Conservation (phyloP, 2,329 filamentous ascomycete genomes). For the Lasiodiplodia gonubiensis region DNA sequence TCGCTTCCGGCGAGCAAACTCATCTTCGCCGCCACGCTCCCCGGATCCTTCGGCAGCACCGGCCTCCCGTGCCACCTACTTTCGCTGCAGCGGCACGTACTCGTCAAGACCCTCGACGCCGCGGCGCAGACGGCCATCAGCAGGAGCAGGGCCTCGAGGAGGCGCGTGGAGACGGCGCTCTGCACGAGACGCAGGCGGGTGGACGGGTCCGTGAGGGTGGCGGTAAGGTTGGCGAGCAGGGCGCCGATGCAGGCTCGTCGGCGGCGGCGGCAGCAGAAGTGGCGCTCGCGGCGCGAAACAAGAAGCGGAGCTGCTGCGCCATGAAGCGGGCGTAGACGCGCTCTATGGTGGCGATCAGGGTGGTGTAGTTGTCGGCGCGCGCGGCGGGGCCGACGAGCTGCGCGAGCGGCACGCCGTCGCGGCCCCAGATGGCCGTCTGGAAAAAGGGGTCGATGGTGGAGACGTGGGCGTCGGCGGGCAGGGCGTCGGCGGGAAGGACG, state of each 20-base stretch:
- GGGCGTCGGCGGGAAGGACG: background rate
- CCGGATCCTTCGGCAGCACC: slow-evolving; percentile 6
- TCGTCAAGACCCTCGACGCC: background rate
- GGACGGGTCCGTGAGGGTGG: background rate
- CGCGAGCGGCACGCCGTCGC: background rate
- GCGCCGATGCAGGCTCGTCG: too few species aligned
- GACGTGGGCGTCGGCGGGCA: background rate
- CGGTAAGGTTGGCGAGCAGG: background rate
- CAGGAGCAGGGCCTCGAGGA: background rate
- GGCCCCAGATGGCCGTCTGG: background rate
- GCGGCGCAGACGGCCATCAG: background rate
- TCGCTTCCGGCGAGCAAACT: background rate
- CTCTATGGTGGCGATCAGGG: background rate
- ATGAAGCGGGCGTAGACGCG: background rate
- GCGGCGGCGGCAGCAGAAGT: too few species aligned
- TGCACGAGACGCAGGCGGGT: background rate
- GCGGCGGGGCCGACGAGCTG: background rate
- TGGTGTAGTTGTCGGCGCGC: background rate
- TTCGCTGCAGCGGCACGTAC: background rate
- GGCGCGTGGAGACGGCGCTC: background rate
- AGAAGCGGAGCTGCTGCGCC: background rate
- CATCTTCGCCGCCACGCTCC: background rate
- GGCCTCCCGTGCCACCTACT: background rate
- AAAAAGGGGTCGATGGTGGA: slow-evolving; percentile 2
- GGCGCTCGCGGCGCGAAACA: background rate